A percentile compares a stretch with the other conserved stretches of the same genome.
Evolutionary conservation across 805 yeast species (phyloP).

Genomic region (Yamadazyma scolyti): DNA sequence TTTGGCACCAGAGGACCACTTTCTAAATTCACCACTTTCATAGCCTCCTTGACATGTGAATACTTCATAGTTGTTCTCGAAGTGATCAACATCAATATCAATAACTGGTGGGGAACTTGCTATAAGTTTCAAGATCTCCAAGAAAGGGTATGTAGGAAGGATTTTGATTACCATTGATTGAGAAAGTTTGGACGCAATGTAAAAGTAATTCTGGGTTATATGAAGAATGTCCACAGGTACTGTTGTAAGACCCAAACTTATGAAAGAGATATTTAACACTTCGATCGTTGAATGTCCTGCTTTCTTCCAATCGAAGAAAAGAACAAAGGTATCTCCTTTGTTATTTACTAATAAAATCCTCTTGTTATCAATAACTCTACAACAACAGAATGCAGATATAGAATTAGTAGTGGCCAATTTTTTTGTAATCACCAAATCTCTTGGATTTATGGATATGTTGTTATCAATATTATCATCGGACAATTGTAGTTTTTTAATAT

Average conservation of each 20-base stretch:
- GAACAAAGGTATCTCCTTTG: constrained; percentile 24
- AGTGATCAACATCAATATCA: constrained; percentile 14
- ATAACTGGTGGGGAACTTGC: constrained; percentile 31
- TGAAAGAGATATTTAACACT: constrained; percentile 13
- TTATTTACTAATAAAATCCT: constrained; percentile 25
- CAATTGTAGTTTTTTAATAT: constrained; percentile 8
- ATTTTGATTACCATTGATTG: constrained; percentile 28
- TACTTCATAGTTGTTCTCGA: constrained; percentile 8
- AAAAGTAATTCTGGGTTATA: constrained; percentile 22
- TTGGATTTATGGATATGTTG: constrained; percentile 10
- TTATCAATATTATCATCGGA: constrained; percentile 8
- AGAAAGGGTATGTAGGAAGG: constrained; percentile 20
- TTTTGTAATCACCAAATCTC: constrained; percentile 18
- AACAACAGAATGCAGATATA: constrained; percentile 7
- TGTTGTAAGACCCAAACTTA: constrained; percentile 27
- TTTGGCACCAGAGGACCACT: constrained; percentile 5
- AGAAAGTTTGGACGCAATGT: constrained; percentile 26
- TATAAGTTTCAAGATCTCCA: constrained; percentile 17
- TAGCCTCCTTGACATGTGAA: constrained; percentile 32
- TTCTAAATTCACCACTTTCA: constrained; percentile 27
- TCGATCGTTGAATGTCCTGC: background rate
- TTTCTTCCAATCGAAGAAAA: constrained; percentile 14
- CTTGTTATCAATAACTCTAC: constrained; percentile 20
- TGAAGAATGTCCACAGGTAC: constrained; percentile 26
- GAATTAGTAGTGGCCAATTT: constrained; percentile 6